A percentile compares a stretch with the other conserved stretches of the same genome.
Evolutionary conservation across 2,329 filamentous ascomycete genomes (phyloP).

Genomic region (Ustilaginoidea virens): DNA sequence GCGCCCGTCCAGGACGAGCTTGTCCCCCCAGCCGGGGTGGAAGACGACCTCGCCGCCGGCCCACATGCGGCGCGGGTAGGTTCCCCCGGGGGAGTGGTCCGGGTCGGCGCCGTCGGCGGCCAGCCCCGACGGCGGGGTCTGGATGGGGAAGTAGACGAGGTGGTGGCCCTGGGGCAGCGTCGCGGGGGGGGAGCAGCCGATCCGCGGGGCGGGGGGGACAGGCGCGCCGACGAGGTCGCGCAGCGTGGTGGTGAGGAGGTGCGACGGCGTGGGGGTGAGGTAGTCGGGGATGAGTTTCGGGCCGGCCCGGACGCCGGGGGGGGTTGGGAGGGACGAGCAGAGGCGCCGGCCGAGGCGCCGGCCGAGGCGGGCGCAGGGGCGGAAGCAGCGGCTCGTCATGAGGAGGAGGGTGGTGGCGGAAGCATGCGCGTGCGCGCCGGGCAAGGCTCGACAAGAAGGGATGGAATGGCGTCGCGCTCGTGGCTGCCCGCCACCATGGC

Average conservation of each 20-base stretch:
- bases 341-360: constrained; percentile 8
- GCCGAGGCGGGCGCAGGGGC: too few relatives aligned
- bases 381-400: too few relatives aligned
- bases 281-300: constrained; percentile 26
- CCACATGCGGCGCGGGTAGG: constrained; percentile 74
- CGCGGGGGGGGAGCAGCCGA: constrained; percentile 10
- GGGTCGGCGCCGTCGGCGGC: constrained; percentile 74
- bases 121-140: constrained; percentile 43
- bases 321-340: constrained; percentile 2
- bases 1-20: constrained; percentile 23
- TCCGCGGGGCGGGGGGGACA: constrained; percentile 5
- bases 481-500: too few relatives aligned
- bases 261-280: constrained; percentile 42
- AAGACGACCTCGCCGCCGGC: constrained; percentile 61
- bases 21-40: constrained; percentile 13
- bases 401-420: too few relatives aligned
- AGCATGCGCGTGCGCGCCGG: too few relatives aligned
- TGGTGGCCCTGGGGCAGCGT: constrained; percentile 56
- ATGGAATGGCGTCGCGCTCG: too few relatives aligned
- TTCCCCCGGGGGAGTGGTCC: constrained; percentile 56
- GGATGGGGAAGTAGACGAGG: constrained; percentile 73
- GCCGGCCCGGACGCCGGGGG: constrained; percentile 1
- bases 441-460: too few relatives aligned
- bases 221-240: constrained; percentile 30
- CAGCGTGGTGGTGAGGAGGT: constrained; percentile 50